Conservation (phyloP, 176 grass and related monocot species). For the Musa schizocarpa region DNA sequence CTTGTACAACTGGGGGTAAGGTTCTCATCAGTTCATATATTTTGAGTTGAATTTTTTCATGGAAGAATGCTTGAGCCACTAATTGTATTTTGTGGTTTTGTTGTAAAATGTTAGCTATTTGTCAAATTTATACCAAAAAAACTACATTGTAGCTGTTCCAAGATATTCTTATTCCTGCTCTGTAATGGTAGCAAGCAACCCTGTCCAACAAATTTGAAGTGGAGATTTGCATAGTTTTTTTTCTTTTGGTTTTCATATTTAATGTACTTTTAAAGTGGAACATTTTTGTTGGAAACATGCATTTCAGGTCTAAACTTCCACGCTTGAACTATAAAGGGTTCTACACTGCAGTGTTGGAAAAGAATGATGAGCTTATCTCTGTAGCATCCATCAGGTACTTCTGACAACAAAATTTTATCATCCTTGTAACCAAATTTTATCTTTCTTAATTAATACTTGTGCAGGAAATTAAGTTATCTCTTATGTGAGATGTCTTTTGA, state of each 20-base stretch:
- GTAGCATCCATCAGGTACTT: conserved; percentile 80
- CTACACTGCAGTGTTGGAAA: conserved; percentile 82
- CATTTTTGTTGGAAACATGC: conserved; percentile 19
- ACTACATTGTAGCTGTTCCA: not conserved
- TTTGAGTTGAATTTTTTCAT: no score
- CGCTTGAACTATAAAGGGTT: conserved; percentile 84
- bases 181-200: not conserved
- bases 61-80: no score
- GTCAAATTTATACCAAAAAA: not conserved
- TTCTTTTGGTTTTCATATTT: not conserved
- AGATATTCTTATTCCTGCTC: not conserved
- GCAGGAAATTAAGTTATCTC: not conserved
- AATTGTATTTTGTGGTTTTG: not conserved
- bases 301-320: conserved; percentile 65
- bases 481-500: not conserved
- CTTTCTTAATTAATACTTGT: not conserved
- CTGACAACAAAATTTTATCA: not conserved
- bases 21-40: not conserved
- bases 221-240: not conserved
- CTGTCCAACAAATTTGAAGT: no score
- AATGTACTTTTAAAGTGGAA: conserved; percentile 5
- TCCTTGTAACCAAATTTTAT: not conserved
- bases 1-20: conserved; percentile 83
- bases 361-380: conserved; percentile 70
- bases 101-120: not conserved